Evolutionary conservation across 1,284 basidiomycete species (phyloP), one percentile per base, ranked within the genome.

Genomic region (Microbotryum lychnidis-dioicae): DNA sequence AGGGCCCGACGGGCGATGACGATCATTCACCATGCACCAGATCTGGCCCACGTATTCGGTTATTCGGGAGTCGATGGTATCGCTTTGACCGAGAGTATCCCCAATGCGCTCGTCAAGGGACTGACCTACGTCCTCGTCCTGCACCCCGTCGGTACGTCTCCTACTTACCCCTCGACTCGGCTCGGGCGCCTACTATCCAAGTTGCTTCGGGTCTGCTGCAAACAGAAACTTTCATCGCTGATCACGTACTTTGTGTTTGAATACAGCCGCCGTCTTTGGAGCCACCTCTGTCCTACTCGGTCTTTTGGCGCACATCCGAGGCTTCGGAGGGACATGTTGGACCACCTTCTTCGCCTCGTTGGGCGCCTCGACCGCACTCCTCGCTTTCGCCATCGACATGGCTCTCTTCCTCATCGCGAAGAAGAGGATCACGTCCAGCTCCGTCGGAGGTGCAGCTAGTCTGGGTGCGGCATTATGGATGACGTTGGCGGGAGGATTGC

Each of bases 341-440:
- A 69, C 69, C 44, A 70, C 70, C n/a, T 72, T 70, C 53, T 63
- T 72, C 54, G 67, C 70, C 23, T 66, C 66, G 1, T 61, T 72
- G 50, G 71, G 66, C 29, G 64, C 65, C 1, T 63, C 63, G 0
- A 37, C 71, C 47, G 50, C 65, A 4, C 57, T 71, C 45, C 57
- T 72, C 51, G 71, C 71, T 7, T 72, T 72, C 56, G 58, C 66
- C 20, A 71, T 72, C 50, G 71, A 72, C 59, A 64, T 72, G 16
- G 65, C 58, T 45, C 58, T 67, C n/a, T 71, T 71, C 59, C 54
- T 64, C 37, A 64, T 72, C 31, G 71, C 70, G 45, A 69, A 67
- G 54, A 61, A 65, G 18, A 63, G 71, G 27, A 69, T 72, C 63
- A 61, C 65, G 20, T 50, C 50, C 25, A 59, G 63, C 21, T 53